Evolutionary conservation across 306 rosid species (phyloP).

Genomic region (Fagus sylvatica): DNA sequence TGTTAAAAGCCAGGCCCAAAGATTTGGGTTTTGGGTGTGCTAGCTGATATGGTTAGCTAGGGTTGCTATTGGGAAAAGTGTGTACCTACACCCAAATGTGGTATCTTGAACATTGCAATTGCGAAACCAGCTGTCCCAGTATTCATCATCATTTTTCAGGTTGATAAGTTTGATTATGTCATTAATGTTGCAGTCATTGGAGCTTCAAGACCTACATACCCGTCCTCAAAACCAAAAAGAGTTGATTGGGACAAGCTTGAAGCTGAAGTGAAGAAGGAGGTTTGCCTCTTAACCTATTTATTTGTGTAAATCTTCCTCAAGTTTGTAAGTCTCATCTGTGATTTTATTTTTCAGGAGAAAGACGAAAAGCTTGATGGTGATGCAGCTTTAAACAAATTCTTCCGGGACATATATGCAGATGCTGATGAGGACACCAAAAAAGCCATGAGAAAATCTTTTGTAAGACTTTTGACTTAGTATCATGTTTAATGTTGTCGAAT

Average conservation of each 20-base stretch:
- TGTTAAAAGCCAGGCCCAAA: neutral
- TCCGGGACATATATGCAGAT: slow-evolving; percentile 82
- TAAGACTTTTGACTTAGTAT: slow-evolving; percentile 34
- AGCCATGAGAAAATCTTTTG: slow-evolving; percentile 95
- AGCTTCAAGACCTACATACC: slow-evolving; percentile 60
- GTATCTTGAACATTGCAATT: neutral
- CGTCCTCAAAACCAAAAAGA: slow-evolving; percentile 72
- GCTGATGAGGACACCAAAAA: slow-evolving; percentile 93
- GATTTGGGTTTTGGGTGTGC: neutral
- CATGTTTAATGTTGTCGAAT: neutral
- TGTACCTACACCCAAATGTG: neutral
- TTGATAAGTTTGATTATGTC: slow-evolving; percentile 15
- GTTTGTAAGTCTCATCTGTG: neutral
- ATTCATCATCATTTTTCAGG: neutral
- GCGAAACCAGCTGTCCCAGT: neutral
- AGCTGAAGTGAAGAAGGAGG: slow-evolving; percentile 89
- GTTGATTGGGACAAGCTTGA: slow-evolving; percentile 92
- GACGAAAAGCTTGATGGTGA: slow-evolving; percentile 96
- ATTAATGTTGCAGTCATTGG: slow-evolving; percentile 44
- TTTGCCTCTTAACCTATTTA: slow-evolving; percentile 25
- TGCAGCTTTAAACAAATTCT: slow-evolving; percentile 90
- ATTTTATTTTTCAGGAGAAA: slow-evolving; percentile 61
- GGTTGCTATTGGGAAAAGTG: neutral
- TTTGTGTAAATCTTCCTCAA: neutral
- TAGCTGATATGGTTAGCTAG: neutral